Conservation (phyloP, 208 protist species). For the Wallacemonas collosoma region DNA sequence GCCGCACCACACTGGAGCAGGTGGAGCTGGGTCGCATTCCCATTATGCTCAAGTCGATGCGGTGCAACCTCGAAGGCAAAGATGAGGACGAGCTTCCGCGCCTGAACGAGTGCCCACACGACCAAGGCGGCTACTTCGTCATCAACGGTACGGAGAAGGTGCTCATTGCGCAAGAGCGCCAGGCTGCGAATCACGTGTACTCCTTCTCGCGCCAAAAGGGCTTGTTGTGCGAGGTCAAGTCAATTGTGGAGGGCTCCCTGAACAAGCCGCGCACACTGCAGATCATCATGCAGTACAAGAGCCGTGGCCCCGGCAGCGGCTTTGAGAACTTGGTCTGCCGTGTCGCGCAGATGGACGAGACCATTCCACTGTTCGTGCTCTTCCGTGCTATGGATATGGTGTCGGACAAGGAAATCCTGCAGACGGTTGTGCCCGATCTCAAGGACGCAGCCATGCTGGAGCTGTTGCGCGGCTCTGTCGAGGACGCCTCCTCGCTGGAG, state of each 20-base stretch:
- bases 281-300: constrained; percentile 95
- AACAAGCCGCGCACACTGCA: constrained; percentile 91
- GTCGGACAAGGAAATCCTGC: constrained; percentile 96
- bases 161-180: constrained; percentile 94
- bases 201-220: constrained; percentile 94
- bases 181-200: constrained; percentile 99
- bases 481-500: constrained; percentile 86
- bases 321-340: constrained; percentile 84
- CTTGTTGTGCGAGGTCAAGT: constrained; percentile 97
- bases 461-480: constrained; percentile 89
- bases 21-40: constrained; percentile 98
- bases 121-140: constrained; percentile 99
- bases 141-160: constrained; percentile 99
- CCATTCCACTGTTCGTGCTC: constrained; percentile 94
- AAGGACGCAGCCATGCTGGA: constrained; percentile 87
- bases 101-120: constrained; percentile 98
- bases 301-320: constrained; percentile 92
- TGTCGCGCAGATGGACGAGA: constrained; percentile 93
- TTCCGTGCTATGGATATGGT: constrained; percentile 97
- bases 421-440: constrained; percentile 88
- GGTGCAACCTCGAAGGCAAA: constrained; percentile 96
- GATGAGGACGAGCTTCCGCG: constrained; percentile 91
- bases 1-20: constrained; percentile 54
- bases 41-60: constrained; percentile 98
- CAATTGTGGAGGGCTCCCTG: constrained; percentile 87